These are phyloP conservation scores for Nemophila menziesii DNA, from an alignment of 257 asterid genomes.

Conservation along the genomic window DNA sequence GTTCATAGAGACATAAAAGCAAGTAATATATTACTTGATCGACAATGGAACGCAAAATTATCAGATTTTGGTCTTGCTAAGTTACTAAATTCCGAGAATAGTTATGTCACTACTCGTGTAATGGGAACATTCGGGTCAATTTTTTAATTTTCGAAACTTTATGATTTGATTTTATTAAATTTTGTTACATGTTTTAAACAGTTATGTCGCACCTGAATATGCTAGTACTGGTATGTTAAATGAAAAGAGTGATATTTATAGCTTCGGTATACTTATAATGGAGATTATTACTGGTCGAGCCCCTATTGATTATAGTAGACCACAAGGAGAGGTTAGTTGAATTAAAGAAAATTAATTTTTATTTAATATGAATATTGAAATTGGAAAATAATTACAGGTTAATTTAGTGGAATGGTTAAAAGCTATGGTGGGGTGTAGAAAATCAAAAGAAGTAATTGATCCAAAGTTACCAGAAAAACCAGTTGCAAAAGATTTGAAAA, in stretches of 20 bases:
- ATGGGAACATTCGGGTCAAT: constrained; percentile 99
- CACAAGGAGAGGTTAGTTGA: constrained; percentile 74
- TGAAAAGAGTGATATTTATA: constrained; percentile 84
- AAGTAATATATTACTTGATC: constrained; percentile 76
- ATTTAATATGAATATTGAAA: background rate
- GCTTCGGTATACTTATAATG: constrained; percentile 91
- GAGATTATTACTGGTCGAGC: constrained; percentile 81
- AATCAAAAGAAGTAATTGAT: constrained; percentile 86
- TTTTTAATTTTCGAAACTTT: too few species aligned
- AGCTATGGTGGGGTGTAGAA: constrained; percentile 71
- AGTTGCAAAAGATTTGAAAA: constrained; percentile 65
- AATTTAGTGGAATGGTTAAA: constrained; percentile 91
- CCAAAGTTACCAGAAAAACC: constrained; percentile 79
- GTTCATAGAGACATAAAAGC: constrained; percentile 96
- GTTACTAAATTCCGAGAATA: constrained; percentile 71
- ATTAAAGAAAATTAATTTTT: background rate
- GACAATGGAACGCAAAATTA: constrained; percentile 74
- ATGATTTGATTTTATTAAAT: background rate
- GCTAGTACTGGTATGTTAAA: constrained; percentile 94
- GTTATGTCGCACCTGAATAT: constrained; percentile 95
- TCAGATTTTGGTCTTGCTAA: constrained; percentile 97
- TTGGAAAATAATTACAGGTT: constrained; percentile 43
- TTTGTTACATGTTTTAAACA: constrained; percentile 13
- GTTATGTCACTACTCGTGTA: constrained; percentile 83
- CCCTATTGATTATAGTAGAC: constrained; percentile 76